A percentile compares a stretch with the other conserved stretches of the same genome.
These are phyloP conservation scores for Leccinum huronense DNA, from an alignment of 1,284 basidiomycete genomes.

Conservation along the genomic window DNA sequence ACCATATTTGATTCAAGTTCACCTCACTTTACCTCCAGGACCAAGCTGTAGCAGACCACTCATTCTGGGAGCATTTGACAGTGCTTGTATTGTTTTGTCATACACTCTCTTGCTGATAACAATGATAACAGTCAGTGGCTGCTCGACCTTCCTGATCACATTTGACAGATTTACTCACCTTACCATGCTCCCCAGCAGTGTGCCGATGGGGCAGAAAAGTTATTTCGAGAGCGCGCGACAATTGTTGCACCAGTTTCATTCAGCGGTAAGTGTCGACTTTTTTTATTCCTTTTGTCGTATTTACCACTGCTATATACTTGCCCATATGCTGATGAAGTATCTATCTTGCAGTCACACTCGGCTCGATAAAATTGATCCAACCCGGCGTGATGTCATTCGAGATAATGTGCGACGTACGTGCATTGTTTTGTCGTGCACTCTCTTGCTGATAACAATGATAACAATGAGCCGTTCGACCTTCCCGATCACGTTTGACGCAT, in stretches of 20 bases:
- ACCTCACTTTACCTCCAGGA: not conserved
- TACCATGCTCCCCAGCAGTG: not conserved
- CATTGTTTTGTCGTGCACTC: too few relatives aligned
- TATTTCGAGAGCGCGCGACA: not conserved
- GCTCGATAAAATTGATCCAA: too few relatives aligned
- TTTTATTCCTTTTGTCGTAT: too few relatives aligned
- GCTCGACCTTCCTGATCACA: not conserved
- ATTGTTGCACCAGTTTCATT: not conserved
- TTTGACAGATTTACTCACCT: not conserved
- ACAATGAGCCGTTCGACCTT: not conserved
- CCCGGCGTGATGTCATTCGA: too few relatives aligned
- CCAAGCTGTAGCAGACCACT: not conserved
- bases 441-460: not conserved
- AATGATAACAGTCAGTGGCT: not conserved
- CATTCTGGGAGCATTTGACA: not conserved
- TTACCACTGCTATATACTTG: too few relatives aligned
- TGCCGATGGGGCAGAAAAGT: not conserved
- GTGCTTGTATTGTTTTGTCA: not conserved
- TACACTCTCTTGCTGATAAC: too few relatives aligned
- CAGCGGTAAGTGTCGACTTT: not conserved
- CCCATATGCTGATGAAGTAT: too few relatives aligned
- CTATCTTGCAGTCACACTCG: too few relatives aligned
- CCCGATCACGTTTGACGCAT: not conserved
- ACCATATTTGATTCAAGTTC: not conserved
- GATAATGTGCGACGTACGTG: too few relatives aligned